Percentiles rank a stretch among this genome's conserved stretches.
Evolutionary conservation across 2,329 filamentous ascomycete genomes (phyloP).

Genomic region (Scytalidium lignicola): DNA sequence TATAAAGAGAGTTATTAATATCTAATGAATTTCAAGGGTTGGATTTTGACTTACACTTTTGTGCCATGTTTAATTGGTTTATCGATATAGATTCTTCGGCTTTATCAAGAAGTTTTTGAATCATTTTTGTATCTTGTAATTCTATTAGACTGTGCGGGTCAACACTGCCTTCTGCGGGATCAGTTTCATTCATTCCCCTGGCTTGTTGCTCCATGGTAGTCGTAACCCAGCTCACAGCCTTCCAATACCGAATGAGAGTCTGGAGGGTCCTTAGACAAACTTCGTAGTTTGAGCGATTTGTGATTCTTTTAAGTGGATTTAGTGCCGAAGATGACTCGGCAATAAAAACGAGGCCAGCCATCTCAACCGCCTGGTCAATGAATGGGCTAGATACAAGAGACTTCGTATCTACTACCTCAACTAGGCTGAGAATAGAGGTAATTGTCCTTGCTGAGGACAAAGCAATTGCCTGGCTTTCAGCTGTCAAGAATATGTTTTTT

Average conservation of each 20-base stretch:
- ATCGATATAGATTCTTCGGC: background rate
- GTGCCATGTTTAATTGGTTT: background rate
- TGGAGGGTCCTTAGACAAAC: conserved; percentile 1
- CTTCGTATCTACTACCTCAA: conserved; percentile 4
- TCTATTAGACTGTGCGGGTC: conserved; percentile 3
- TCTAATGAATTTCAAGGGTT: background rate
- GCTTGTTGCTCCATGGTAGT: conserved; percentile 5
- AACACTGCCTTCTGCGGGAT: conserved; percentile 3
- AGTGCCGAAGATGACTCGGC: conserved; percentile 1
- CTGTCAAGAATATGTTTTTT: background rate
- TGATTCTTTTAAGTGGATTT: background rate
- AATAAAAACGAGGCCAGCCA: conserved; percentile 5
- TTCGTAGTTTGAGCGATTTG: conserved; percentile 1
- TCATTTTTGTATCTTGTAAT: conserved; percentile 1
- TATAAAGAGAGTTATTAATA: background rate
- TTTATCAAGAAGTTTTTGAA: background rate
- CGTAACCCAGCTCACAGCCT: conserved; percentile 3
- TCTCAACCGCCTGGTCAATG: conserved; percentile 4
- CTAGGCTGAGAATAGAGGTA: conserved; percentile 4
- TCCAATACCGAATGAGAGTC: conserved; percentile 2
- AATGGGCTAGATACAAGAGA: conserved; percentile 2
- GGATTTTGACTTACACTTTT: background rate
- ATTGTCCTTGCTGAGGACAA: conserved; percentile 4
- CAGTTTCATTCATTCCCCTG: background rate
- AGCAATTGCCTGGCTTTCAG: conserved; percentile 2